Percentiles rank a stretch among this genome's conserved stretches.
Conservation (phyloP, 352 stramenopile genomes). For the Phytopythium boreale region DNA sequence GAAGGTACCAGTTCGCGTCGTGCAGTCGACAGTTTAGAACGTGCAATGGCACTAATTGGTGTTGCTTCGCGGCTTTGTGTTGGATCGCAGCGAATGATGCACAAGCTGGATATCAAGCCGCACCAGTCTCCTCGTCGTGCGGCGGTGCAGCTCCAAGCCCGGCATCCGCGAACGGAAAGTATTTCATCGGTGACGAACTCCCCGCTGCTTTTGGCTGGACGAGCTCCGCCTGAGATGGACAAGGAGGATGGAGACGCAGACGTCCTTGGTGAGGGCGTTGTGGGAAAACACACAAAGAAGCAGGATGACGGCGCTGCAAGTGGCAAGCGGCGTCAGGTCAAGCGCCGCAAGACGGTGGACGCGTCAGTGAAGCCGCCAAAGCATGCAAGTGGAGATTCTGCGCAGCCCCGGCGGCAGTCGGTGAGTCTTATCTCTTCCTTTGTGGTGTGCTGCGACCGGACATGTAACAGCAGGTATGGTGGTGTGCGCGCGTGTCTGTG, state of each 20-base stretch:
- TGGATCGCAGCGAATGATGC: constrained; percentile 29
- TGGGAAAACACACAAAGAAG: not conserved
- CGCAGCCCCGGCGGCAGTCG: constrained; percentile 16
- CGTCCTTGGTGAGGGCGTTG: constrained; percentile 2
- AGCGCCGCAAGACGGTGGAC: constrained; percentile 14
- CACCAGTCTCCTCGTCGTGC: constrained; percentile 67
- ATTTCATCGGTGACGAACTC: constrained; percentile 13
- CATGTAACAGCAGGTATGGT: not conserved
- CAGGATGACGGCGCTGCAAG: not conserved
- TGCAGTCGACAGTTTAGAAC: not conserved
- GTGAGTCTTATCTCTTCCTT: not conserved
- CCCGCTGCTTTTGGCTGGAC: constrained; percentile 26
- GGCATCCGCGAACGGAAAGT: constrained; percentile 10
- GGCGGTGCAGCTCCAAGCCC: constrained; percentile 26
- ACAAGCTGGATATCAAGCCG: constrained; percentile 73
- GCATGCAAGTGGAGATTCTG: not conserved
- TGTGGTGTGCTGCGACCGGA: not conserved
- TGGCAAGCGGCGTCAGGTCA: not conserved
- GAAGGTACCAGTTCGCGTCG: constrained; percentile 18
- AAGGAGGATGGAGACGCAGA: constrained; percentile 18
- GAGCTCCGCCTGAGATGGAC: constrained; percentile 12
- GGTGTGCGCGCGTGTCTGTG: not conserved
- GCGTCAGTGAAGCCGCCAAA: constrained; percentile 1
- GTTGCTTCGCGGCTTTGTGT: not conserved
- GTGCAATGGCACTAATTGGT: not conserved